A percentile compares a stretch with the other conserved stretches of the same genome.
Conservation (phyloP, 208 protist species). For the Trypanosoma conorhini region DNA sequence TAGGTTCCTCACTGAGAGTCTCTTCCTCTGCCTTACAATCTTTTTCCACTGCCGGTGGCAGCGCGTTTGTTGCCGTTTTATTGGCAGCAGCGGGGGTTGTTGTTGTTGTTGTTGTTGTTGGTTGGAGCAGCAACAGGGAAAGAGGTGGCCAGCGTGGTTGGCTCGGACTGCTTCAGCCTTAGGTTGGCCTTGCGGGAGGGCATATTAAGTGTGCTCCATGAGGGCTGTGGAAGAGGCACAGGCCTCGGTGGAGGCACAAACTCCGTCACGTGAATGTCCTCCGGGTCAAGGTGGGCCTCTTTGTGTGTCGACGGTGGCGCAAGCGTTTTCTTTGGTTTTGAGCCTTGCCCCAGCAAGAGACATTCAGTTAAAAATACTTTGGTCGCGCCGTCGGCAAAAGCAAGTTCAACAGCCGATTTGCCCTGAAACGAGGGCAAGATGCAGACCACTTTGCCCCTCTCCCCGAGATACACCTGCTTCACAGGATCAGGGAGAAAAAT, state of each 20-base stretch:
- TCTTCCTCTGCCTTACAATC: background rate
- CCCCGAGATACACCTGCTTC: conserved; percentile 81
- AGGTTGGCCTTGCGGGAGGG: conserved; percentile 7
- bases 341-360: conserved; percentile 34
- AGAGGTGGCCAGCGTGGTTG: background rate
- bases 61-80: background rate
- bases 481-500: conserved; percentile 64
- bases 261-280: background rate
- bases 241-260: conserved; percentile 14
- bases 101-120: conserved; percentile 5
- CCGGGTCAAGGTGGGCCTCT: conserved; percentile 3
- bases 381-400: conserved; percentile 75
- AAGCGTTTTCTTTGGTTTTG: conserved; percentile 5
- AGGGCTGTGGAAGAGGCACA: conserved; percentile 26
- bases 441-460: conserved; percentile 60
- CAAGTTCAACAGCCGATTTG: conserved; percentile 76
- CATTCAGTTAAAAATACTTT: conserved; percentile 85
- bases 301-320: background rate
- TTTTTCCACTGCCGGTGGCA: background rate
- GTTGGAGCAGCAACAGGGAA: background rate
- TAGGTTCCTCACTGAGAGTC: background rate
- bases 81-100: background rate
- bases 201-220: conserved; percentile 30
- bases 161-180: background rate
- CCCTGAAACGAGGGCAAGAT: conserved; percentile 73